These are phyloP conservation scores for Sordaria brevicollis DNA, from an alignment of 495 filamentous ascomycete genomes.

Conservation along the genomic window DNA sequence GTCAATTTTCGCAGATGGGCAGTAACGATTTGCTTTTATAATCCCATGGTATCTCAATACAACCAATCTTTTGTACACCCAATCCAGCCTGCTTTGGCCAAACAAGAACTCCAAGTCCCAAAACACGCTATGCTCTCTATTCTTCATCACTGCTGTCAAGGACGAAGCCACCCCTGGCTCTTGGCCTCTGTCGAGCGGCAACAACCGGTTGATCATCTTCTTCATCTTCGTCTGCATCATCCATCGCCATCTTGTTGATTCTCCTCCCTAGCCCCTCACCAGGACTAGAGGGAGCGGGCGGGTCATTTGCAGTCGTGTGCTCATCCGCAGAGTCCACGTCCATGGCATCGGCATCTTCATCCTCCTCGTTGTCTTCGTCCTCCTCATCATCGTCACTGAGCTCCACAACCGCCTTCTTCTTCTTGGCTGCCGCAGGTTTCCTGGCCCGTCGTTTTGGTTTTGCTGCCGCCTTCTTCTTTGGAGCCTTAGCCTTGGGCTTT, in stretches of 20 bases:
- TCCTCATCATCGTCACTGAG: conserved; percentile 16
- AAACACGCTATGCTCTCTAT: conserved; percentile 9
- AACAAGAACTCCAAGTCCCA: not conserved
- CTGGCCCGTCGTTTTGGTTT: not conserved
- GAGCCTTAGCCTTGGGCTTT: not conserved
- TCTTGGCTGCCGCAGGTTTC: not conserved
- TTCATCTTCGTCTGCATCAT: conserved; percentile 17
- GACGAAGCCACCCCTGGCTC: conserved; percentile 40
- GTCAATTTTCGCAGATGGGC: not conserved
- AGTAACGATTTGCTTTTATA: not conserved
- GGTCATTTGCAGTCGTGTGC: conserved; percentile 16
- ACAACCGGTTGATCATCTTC: conserved; percentile 28
- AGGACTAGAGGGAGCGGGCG: conserved; percentile 19
- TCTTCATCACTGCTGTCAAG: conserved; percentile 49
- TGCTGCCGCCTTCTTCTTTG: not conserved
- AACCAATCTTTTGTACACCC: not conserved
- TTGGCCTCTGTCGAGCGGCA: conserved; percentile 23
- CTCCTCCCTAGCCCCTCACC: conserved; percentile 9
- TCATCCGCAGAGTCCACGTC: conserved; percentile 7
- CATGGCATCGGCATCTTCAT: conserved; percentile 16
- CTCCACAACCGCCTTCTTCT: conserved; percentile 2
- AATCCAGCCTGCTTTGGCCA: not conserved
- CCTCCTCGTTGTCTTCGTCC: conserved; percentile 17
- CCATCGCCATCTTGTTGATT: conserved; percentile 10
- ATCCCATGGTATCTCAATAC: not conserved